Percentiles rank a stretch among this genome's conserved stretches.
Evolutionary conservation across 2,329 filamentous ascomycete genomes (phyloP).

Genomic region (Xylariaceae sp.): DNA sequence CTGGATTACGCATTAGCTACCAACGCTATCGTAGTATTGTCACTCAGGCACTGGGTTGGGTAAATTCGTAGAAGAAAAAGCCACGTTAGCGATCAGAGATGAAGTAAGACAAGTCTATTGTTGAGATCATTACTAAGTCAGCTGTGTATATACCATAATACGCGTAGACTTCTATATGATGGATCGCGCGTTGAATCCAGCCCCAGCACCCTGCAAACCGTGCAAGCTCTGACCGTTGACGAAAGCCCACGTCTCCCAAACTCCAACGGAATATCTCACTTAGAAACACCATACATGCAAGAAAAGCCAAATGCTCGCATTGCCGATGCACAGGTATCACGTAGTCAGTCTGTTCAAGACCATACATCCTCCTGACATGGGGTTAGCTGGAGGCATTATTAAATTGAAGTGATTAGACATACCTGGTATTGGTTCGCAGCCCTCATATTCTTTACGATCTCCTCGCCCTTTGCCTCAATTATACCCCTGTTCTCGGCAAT

Average conservation of each 20-base stretch:
- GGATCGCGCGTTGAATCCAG: constrained; percentile 14
- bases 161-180: constrained; percentile 5
- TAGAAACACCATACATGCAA: constrained; percentile 21
- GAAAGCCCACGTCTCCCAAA: constrained; percentile 16
- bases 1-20: no score
- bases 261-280: constrained; percentile 15
- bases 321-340: constrained; percentile 17
- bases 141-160: constrained; percentile 15
- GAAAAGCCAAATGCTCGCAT: constrained; percentile 19
- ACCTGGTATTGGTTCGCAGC: constrained; percentile 94
- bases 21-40: no score
- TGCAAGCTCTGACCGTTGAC: no score
- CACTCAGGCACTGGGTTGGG: no score
- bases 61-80: no score
- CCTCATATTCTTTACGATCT: constrained; percentile 96
- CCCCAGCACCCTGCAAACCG: constrained; percentile 9
- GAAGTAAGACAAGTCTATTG: constrained; percentile 15
- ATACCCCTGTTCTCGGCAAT: constrained; percentile 80
- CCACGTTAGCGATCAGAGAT: no score
- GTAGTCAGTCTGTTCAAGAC: constrained; percentile 44
- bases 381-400: no score
- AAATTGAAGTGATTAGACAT: constrained; percentile 29
- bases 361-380: constrained; percentile 72
- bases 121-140: constrained; percentile 18
- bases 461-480: constrained; percentile 82